Evolutionary conservation across 768 basidiomycete species (phyloP), one percentile per base, ranked within the genome.

Genomic region (Sporobolomyces phaffii): DNA sequence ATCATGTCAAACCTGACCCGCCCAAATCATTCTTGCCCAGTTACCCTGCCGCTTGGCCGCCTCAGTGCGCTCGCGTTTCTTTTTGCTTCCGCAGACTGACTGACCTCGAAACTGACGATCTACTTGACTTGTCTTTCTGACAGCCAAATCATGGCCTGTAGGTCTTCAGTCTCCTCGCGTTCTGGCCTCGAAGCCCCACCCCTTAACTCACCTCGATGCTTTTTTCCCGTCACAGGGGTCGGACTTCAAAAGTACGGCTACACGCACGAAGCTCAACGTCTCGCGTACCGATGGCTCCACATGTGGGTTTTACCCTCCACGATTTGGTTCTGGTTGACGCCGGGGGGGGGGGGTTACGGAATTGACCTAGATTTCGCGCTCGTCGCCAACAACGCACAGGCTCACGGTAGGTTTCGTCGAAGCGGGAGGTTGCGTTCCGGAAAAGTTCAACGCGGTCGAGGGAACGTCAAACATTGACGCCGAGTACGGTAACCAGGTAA

Each of bases 371-470:
- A n/a, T n/a, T n/a, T n/a, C n/a, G n/a, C n/a, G n/a, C n/a, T n/a
- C n/a, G n/a, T n/a, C n/a, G n/a, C n/a, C n/a, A n/a, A n/a, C n/a
- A n/a, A n/a, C n/a, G 5, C 57, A 17, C 69, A 89, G 88, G 87
- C 90, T 91, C 88, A 92, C 91, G 14, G 89, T 87, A 0, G 89
- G 90, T 3, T 89, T 91, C 72, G 92, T 96, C 59, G 91, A 94
- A 77, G 97, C 96, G 78, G 98, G 97, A 77, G 94, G 94, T 5
- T 91, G 96, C 40, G 92, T 98, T 2, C 93, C 94, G 0, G 94
- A 98, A 81, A 98, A 98, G 84, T 97, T 98, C 77, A 92, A 99
- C 75, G 94, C 92, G 3, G 94, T 99, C 71, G 90, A 87, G 78
- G 83, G 96, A 26, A 94, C 90, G 2, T 92, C 97, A 76, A 83